phyloP scores from a whole-genome alignment of 192 early-diverging fungal species.

The Spizellomyces sp. region DNA sequence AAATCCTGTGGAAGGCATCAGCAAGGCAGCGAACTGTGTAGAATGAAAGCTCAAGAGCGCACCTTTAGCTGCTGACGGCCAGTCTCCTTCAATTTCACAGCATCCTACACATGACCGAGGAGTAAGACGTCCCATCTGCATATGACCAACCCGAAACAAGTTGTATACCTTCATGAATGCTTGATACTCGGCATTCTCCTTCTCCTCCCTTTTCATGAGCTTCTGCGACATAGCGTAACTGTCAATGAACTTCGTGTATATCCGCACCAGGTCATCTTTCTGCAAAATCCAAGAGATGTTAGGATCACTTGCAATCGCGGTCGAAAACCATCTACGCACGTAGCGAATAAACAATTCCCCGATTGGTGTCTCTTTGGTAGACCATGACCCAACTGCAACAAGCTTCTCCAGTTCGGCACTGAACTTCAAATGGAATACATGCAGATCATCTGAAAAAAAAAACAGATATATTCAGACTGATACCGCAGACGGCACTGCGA shows the following conservation, averaged over 20 bases:
- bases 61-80: constrained; percentile 32
- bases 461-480: background rate
- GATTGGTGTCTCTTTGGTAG: constrained; percentile 35
- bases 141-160: background rate
- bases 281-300: constrained; percentile 24
- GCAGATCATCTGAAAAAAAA: constrained; percentile 37
- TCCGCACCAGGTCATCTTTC: constrained; percentile 39
- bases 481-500: too few relatives aligned
- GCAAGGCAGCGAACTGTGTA: background rate
- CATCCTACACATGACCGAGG: constrained; percentile 15
- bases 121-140: background rate
- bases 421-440: constrained; percentile 40
- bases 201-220: constrained; percentile 40
- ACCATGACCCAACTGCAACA: constrained; percentile 37
- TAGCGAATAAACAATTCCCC: constrained; percentile 44
- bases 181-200: constrained; percentile 40
- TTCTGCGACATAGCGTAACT: constrained; percentile 41
- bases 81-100: constrained; percentile 30
- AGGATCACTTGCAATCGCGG: background rate
- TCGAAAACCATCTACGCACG: constrained; percentile 23
- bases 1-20: constrained; percentile 12
- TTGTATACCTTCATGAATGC: constrained; percentile 33
- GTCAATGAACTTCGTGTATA: constrained; percentile 47
- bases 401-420: constrained; percentile 41
- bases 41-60: background rate